Evolutionary conservation across 2,329 filamentous ascomycete species (phyloP).

Genomic region (Trichoderma gracile): DNA sequence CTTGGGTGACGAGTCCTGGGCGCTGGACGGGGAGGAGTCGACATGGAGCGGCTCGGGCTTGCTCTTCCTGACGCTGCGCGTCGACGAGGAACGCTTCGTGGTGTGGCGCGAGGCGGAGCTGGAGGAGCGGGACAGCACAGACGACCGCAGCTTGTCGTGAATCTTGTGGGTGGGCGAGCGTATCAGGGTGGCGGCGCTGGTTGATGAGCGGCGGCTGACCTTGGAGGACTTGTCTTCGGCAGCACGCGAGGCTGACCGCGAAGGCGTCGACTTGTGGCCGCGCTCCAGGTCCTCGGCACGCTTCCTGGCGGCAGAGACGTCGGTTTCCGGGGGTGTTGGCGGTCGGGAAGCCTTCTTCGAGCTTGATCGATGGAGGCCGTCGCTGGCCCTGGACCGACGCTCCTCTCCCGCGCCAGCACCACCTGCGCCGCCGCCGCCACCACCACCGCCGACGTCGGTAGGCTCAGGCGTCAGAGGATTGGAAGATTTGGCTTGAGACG

Average conservation of each 20-base stretch:
- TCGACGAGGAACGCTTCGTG: slow-evolving; percentile 43
- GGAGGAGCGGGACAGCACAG: slow-evolving; percentile 38
- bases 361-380: slow-evolving; percentile 42
- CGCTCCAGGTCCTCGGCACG: slow-evolving; percentile 36
- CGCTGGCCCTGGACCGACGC: slow-evolving; percentile 50
- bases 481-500: slow-evolving; percentile 30
- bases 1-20: slow-evolving; percentile 59
- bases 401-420: slow-evolving; percentile 48
- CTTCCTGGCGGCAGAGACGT: slow-evolving; percentile 51
- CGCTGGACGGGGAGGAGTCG: slow-evolving; percentile 50
- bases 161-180: slow-evolving; percentile 41
- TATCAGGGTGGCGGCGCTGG: slow-evolving; percentile 60
- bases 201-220: slow-evolving; percentile 56
- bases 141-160: slow-evolving; percentile 41
- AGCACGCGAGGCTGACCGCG: slow-evolving; percentile 47
- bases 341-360: slow-evolving; percentile 51
- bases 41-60: slow-evolving; percentile 45
- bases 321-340: slow-evolving; percentile 66
- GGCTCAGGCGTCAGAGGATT: slow-evolving; percentile 67
- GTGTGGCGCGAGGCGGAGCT: slow-evolving; percentile 39
- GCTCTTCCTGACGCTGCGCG: slow-evolving; percentile 34
- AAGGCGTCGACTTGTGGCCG: slow-evolving; percentile 41
- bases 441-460: no score
- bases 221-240: slow-evolving; percentile 53
- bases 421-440: no score